phyloP scores from a whole-genome alignment of 2,329 filamentous ascomycete genomes.

The Lecanicillium sp. region DNA sequence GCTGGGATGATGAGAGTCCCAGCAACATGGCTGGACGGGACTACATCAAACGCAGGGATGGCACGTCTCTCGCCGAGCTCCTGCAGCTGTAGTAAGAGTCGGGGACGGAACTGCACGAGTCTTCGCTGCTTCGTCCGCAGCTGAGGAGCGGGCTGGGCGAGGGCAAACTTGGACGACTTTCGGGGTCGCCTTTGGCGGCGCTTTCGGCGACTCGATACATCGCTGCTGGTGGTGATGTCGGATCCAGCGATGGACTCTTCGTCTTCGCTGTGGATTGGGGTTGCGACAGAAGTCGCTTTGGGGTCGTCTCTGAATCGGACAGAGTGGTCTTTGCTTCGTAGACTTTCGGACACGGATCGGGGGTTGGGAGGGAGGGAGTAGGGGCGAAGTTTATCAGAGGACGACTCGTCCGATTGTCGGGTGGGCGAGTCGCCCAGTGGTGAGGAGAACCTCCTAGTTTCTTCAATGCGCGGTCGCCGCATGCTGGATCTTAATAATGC shows the following conservation, averaged over 20 bases:
- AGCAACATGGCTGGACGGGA: slow-evolving; percentile 56
- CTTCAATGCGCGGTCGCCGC: slow-evolving; percentile 23
- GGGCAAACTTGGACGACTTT: slow-evolving; percentile 54
- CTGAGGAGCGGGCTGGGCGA: slow-evolving; percentile 60
- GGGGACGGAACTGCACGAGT: slow-evolving; percentile 59
- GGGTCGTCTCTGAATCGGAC: slow-evolving; percentile 39
- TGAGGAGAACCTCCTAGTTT: slow-evolving; percentile 11
- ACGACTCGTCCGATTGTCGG: neutral
- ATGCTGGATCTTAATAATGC: slow-evolving; percentile 36
- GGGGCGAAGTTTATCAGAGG: neutral
- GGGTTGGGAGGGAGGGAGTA: slow-evolving; percentile 13
- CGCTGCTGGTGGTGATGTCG: slow-evolving; percentile 28
- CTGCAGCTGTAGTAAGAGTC: slow-evolving; percentile 65
- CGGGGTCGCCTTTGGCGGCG: slow-evolving; percentile 39
- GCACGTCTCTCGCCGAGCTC: slow-evolving; percentile 55
- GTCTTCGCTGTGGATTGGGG: slow-evolving; percentile 37
- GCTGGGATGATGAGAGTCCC: slow-evolving; percentile 49
- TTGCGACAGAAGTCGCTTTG: slow-evolving; percentile 19
- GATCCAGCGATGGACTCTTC: slow-evolving; percentile 34
- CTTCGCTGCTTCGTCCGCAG: slow-evolving; percentile 54
- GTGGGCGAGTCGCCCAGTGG: neutral
- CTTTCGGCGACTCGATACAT: slow-evolving; percentile 26
- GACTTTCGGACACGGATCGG: slow-evolving; percentile 30
- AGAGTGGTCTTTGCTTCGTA: slow-evolving; percentile 31
- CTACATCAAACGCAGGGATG: slow-evolving; percentile 63